Evolutionary conservation across 164 flowering plant genomes (phyloP).

Genomic region (Liriodendron chinense): DNA sequence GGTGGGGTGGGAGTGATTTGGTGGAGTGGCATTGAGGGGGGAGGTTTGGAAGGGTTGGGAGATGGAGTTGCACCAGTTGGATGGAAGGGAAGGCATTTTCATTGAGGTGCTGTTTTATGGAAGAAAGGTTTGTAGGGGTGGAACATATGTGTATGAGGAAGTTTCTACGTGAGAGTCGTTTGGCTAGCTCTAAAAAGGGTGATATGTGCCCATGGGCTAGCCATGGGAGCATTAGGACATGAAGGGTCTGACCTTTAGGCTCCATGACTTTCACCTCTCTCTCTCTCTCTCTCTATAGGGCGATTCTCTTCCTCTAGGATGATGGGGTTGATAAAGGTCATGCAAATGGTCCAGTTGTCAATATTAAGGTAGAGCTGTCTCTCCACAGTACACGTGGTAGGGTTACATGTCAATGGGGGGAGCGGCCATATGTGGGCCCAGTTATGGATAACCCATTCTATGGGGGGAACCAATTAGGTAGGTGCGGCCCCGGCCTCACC

Average conservation of each 20-base stretch:
- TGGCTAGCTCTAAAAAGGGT: conserved; percentile 41
- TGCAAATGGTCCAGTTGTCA: too few relatives aligned
- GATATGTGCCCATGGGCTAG: conserved; percentile 43
- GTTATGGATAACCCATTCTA: too few relatives aligned
- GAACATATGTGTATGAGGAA: conserved; percentile 39
- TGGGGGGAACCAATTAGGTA: too few relatives aligned
- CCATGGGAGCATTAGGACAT: conserved; percentile 33
- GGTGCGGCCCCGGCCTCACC: too few relatives aligned
- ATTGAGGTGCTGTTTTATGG: conserved; percentile 23
- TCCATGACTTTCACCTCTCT: conserved; percentile 59
- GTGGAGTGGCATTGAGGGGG: conserved; percentile 27
- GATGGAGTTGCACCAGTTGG: conserved; percentile 16
- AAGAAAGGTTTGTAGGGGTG: conserved; percentile 31
- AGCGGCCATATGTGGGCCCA: too few relatives aligned
- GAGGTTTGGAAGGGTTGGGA: conserved; percentile 29
- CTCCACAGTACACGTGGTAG: conserved; percentile 19
- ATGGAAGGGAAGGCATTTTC: background rate
- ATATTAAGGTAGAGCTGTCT: conserved; percentile 51
- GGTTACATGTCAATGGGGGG: background rate
- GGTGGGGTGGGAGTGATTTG: conserved; percentile 32
- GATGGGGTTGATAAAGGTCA: conserved; percentile 40
- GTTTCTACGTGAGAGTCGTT: conserved; percentile 25
- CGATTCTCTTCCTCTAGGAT: conserved; percentile 72
- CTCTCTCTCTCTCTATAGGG: conserved; percentile 39
- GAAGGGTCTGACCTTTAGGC: conserved; percentile 20